phyloP scores from a whole-genome alignment of 2,329 filamentous ascomycete species.

The Epichloe amarillans region DNA sequence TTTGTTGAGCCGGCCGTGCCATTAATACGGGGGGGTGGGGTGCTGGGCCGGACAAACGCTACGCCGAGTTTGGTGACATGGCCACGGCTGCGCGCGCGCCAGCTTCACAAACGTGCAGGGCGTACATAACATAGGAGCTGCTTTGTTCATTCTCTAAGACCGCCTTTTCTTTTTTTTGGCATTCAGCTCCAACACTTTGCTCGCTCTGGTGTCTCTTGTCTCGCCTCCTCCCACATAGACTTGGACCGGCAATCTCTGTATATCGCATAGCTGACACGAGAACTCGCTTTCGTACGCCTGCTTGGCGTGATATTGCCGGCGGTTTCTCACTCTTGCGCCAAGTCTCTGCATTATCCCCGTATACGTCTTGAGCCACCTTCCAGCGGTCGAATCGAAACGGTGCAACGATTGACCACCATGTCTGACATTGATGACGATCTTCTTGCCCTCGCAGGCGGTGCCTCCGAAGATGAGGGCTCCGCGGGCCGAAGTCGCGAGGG shows the following conservation, averaged over 20 bases:
- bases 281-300: not conserved
- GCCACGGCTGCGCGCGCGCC: not conserved
- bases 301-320: not conserved
- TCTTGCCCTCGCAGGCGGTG: conserved; percentile 79
- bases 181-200: not conserved
- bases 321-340: not conserved
- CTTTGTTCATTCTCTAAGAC: not conserved
- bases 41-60: conserved; percentile 6
- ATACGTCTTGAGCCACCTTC: not conserved
- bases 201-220: not conserved
- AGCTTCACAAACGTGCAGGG: too few species aligned
- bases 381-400: not conserved
- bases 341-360: not conserved
- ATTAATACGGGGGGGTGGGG: too few species aligned
- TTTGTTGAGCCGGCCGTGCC: not conserved
- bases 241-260: not conserved
- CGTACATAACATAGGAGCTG: too few species aligned
- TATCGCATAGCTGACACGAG: not conserved
- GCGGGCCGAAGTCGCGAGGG: conserved; percentile 40
- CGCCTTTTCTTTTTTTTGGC: not conserved
- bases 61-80: conserved; percentile 1
- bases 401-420: conserved; percentile 38
- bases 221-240: not conserved
- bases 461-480: conserved; percentile 45
- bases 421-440: conserved; percentile 88